phyloP scores from a whole-genome alignment of 2,329 filamentous ascomycete species.

The Arthroderma sp. region DNA sequence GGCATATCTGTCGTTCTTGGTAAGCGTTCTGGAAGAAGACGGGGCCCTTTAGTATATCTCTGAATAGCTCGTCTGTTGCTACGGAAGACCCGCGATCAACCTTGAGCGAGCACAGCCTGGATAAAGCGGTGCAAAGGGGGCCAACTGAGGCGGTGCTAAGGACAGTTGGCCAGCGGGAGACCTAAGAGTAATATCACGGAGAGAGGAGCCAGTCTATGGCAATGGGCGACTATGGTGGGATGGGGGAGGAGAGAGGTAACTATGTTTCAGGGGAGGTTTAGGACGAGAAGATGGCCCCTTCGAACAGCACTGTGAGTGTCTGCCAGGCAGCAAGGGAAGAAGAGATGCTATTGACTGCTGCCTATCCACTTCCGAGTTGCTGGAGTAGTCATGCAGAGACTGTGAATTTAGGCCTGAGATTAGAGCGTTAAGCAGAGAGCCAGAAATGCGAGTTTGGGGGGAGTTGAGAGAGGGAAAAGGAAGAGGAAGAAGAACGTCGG shows the following conservation, averaged over 20 bases:
- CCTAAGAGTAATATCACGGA: too few species aligned
- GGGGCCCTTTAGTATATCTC: background rate
- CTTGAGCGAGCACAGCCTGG: too few species aligned
- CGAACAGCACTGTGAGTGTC: too few species aligned
- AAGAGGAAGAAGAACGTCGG: background rate
- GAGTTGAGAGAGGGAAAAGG: background rate
- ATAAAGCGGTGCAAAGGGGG: too few species aligned
- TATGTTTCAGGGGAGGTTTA: too few species aligned
- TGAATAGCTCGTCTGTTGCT: background rate
- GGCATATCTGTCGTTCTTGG: slow-evolving; percentile 21
- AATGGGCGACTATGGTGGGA: too few species aligned
- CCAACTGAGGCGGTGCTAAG: too few species aligned
- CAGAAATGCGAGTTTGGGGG: background rate
- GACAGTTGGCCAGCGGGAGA: too few species aligned
- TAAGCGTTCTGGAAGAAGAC: background rate
- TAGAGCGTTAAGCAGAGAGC: slow-evolving; percentile 24
- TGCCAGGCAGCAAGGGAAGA: background rate
- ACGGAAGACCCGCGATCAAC: background rate
- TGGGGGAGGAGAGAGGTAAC: too few species aligned
- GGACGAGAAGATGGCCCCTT: too few species aligned
- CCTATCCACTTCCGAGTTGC: background rate
- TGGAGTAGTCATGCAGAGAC: background rate
- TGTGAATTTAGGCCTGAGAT: too few species aligned
- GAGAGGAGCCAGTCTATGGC: too few species aligned
- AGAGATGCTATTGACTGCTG: background rate